Evolutionary conservation across 169 alveolate species (phyloP), one percentile per base, ranked within the genome.

Genomic region (Sarcocystis neurona): DNA sequence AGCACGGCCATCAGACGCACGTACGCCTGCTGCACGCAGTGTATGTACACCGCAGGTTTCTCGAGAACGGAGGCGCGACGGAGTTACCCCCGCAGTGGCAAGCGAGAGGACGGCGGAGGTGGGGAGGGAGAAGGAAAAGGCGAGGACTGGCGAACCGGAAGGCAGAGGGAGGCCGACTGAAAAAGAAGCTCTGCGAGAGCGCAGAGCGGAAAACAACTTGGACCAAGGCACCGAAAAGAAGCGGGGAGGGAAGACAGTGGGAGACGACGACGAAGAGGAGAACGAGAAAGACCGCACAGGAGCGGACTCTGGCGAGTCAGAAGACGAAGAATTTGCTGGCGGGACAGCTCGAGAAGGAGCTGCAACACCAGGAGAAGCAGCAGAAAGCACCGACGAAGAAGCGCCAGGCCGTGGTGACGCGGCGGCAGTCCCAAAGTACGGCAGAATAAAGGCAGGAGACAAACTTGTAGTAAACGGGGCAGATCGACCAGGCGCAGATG

Each of bases 141-240:
- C 27, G 75, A 30, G 43, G 44, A n/a, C 20, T 18, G 43, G 43
- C 3, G 75, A 1, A n/a, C 46, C 4, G 44, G 43, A 43, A 27
- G 2, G 75, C 75, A n/a, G 75, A 63, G 43, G 32, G 70, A 58
- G 27, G 70, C n/a, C n/a, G n/a, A n/a, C n/a, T n/a, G n/a, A n/a
- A n/a, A n/a, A n/a, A n/a, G n/a, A n/a, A n/a, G n/a, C n/a, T n/a
- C n/a, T n/a, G n/a, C n/a, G n/a, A n/a, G n/a, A n/a, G n/a, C n/a
- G n/a, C n/a, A n/a, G n/a, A n/a, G n/a, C n/a, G n/a, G n/a, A n/a
- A n/a, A n/a, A n/a, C n/a, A n/a, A n/a, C n/a, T n/a, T n/a, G n/a
- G n/a, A n/a, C n/a, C n/a, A n/a, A n/a, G n/a, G n/a, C n/a, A n/a
- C n/a, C n/a, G n/a, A n/a, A n/a, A 58, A 34, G 2, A 34, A 4